These are phyloP conservation scores for Nicotiana sylvestris DNA, from an alignment of 257 asterid genomes.

Conservation along the genomic window DNA sequence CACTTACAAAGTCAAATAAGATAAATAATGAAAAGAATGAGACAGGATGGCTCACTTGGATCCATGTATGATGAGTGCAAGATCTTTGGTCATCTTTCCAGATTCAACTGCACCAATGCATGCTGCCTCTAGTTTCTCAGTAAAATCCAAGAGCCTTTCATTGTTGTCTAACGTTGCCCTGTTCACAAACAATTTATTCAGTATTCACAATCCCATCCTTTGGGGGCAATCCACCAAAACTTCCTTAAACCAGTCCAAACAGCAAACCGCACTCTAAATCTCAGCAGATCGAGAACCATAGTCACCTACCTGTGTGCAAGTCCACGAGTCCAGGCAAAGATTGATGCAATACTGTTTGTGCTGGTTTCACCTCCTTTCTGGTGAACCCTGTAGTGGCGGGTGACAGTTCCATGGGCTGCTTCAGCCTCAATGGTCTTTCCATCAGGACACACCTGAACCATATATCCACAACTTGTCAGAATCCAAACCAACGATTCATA, in stretches of 20 bases:
- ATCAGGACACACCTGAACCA: conserved; percentile 87
- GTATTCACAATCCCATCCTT: background rate
- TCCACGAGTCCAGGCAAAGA: conserved; percentile 99
- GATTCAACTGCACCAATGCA: conserved; percentile 90
- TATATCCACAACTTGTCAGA: background rate
- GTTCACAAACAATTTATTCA: background rate
- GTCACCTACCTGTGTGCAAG: conserved; percentile 82
- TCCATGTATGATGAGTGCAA: conserved; percentile 92
- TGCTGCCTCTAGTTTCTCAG: conserved; percentile 94
- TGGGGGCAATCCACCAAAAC: background rate
- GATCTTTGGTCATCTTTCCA: conserved; percentile 99
- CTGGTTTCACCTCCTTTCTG: conserved; percentile 99
- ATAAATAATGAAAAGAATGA: background rate
- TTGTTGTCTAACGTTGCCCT: conserved; percentile 93
- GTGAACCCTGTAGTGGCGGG: conserved; percentile 97
- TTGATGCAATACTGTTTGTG: conserved; percentile 97
- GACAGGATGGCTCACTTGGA: conserved; percentile 51
- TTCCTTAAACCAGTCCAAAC: background rate
- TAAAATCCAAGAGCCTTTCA: conserved; percentile 74
- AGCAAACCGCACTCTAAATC: background rate
- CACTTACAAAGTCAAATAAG: background rate
- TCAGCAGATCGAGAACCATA: background rate
- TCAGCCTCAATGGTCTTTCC: conserved; percentile 99
- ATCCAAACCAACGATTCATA: background rate
- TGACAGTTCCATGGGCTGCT: conserved; percentile 99